Evolutionary conservation across 495 filamentous ascomycete species (phyloP).

Genomic region (Acidomyces sp.): DNA sequence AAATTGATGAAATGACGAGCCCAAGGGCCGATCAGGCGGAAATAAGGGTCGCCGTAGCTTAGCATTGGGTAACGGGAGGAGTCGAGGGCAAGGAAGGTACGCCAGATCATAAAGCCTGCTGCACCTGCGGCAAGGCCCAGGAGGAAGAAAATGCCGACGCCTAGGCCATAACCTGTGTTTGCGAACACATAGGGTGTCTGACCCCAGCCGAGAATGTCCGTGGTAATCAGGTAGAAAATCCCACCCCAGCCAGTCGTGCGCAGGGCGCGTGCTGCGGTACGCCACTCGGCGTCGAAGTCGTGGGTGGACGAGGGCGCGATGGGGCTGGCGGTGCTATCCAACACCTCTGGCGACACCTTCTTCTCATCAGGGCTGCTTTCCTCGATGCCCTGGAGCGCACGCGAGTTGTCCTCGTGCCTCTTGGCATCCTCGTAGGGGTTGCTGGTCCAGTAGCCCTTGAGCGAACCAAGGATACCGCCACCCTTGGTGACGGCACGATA

Average conservation of each 20-base stretch:
- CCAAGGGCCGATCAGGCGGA: constrained; percentile 39
- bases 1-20: constrained; percentile 44
- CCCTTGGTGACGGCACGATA: no score
- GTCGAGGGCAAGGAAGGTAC: constrained; percentile 44
- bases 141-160: constrained; percentile 29
- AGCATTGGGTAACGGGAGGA: constrained; percentile 41
- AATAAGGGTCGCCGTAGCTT: constrained; percentile 48
- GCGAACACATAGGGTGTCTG: constrained; percentile 29
- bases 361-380: no score
- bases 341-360: no score
- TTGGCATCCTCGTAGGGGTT: no score
- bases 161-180: constrained; percentile 41
- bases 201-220: constrained; percentile 43
- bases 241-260: constrained; percentile 36
- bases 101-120: constrained; percentile 36
- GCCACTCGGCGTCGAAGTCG: constrained; percentile 34
- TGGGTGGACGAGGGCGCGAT: no score
- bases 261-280: constrained; percentile 33
- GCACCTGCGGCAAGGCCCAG: constrained; percentile 32
- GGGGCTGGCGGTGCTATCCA: no score
- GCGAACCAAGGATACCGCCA: no score
- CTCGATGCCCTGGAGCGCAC: no score
- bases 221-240: constrained; percentile 47
- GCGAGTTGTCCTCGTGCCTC: no score
- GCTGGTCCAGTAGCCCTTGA: no score